Conservation (phyloP, 208 protist species). For the Wallacemonas sp. region DNA sequence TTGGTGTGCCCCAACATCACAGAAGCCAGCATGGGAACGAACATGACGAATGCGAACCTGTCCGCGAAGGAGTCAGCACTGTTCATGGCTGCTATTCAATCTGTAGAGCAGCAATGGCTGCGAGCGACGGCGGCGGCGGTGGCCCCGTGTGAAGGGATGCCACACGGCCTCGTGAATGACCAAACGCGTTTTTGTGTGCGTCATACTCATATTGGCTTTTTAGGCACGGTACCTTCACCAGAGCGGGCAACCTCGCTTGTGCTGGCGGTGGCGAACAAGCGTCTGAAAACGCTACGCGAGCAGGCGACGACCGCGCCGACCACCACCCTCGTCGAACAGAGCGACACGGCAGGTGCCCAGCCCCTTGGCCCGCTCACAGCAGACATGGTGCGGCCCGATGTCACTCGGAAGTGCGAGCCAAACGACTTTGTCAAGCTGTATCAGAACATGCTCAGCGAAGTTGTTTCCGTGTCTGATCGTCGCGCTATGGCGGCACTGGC, state of each 20-base stretch:
- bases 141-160: too few species aligned
- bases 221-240: neutral
- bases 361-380: neutral
- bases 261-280: slow-evolving; percentile 10
- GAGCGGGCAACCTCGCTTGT: neutral
- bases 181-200: too few species aligned
- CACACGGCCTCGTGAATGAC: too few species aligned
- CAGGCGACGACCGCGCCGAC: neutral
- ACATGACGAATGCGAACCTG: slow-evolving; percentile 12
- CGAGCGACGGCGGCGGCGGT: neutral
- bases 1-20: slow-evolving; percentile 11
- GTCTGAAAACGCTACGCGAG: slow-evolving; percentile 2
- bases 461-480: slow-evolving; percentile 56
- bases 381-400: slow-evolving; percentile 40
- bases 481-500: slow-evolving; percentile 51
- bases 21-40: slow-evolving; percentile 3
- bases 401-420: slow-evolving; percentile 58
- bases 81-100: neutral
- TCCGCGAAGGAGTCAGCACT: slow-evolving; percentile 6
- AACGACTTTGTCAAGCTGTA: slow-evolving; percentile 74
- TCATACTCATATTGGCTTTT: neutral
- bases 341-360: neutral
- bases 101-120: neutral
- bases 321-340: neutral
- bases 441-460: slow-evolving; percentile 64